A percentile compares a stretch with the other conserved stretches of the same genome.
Evolutionary conservation across 2,329 filamentous ascomycete species (phyloP).

Genomic region (Myriangium duriaei): DNA sequence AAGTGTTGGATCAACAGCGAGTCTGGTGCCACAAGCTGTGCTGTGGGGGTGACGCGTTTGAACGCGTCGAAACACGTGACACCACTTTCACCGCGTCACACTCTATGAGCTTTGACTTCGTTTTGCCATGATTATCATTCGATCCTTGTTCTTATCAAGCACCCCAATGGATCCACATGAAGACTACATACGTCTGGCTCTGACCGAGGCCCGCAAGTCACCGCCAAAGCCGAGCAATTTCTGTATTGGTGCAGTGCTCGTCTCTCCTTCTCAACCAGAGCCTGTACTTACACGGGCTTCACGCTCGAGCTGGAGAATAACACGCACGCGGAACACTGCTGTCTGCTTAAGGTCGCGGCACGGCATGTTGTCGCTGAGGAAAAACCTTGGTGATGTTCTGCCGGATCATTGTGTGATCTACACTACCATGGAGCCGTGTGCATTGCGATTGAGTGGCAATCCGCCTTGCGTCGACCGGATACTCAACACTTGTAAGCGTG

Average conservation of each 20-base stretch:
- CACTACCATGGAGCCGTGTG: conserved; percentile 86
- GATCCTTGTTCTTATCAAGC: too few relatives aligned
- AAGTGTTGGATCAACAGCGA: too few relatives aligned
- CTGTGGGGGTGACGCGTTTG: too few relatives aligned
- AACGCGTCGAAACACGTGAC: too few relatives aligned
- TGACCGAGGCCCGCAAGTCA: conserved; percentile 64
- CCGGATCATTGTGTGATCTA: conserved; percentile 55
- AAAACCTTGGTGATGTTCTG: conserved; percentile 38
- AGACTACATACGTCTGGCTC: conserved; percentile 55
- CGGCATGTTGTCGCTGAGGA: conserved; percentile 36
- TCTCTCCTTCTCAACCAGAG: conserved; percentile 30
- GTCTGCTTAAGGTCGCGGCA: conserved; percentile 57
- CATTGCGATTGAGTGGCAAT: conserved; percentile 60
- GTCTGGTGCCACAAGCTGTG: too few relatives aligned
- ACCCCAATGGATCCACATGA: too few relatives aligned
- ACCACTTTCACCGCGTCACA: too few relatives aligned
- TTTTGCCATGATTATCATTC: too few relatives aligned
- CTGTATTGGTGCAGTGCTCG: conserved; percentile 80
- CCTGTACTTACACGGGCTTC: conserved; percentile 67
- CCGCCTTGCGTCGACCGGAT: conserved; percentile 69
- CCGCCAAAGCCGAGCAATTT: conserved; percentile 85
- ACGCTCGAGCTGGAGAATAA: conserved; percentile 85
- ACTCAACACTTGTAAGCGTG: conserved; percentile 35
- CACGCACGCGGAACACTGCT: conserved; percentile 93
- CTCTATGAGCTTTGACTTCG: too few relatives aligned